Evolutionary conservation across 2,329 filamentous ascomycete genomes (phyloP), one percentile per base, ranked within the genome.

Genomic region (Alternaria brassicicola): DNA sequence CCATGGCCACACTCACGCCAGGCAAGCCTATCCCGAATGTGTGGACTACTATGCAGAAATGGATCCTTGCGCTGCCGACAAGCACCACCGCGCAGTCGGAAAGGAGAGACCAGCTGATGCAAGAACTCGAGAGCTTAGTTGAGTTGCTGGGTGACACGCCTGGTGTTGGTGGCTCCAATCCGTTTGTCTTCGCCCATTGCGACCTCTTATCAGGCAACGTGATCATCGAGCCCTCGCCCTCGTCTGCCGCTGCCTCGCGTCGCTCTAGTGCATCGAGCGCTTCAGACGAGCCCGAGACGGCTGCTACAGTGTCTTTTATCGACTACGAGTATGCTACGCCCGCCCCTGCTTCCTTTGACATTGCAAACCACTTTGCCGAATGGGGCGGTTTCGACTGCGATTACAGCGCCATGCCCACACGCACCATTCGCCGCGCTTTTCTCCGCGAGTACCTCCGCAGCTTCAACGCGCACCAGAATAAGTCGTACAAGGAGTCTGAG

Each of bases 361-460:
- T 99, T 68, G 90, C 94, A 49, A 99, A 99, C 80, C 95, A 99
- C 82, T 97, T 99, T 75, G 93, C 95, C 46, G 95, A 99, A 80
- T 99, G 95, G 94, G 93, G 90, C 59, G 95, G 95, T 56, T 97
- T 97, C 73, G 92, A 96, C 70, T 99, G 95, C 82, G 93, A 98
- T 78, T 93, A 91, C 80, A 86, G 81, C 70, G 89, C 89, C 66
- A 84, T 98, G 55, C 95, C 95, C 5, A 95, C 91, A 1, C 85
- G 85, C 62, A 82, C 87, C 19, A 88, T 94, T 69, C 89, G 95
- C 26, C 85, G 87, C 42, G 86, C 89, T 53, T 99, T 99, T 78
- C 85, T 98, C 59, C 82, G 84, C 63, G 89, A 94, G 73, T 99
- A 99, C 74, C 85, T 97, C 26, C 82, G 83, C 60, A 87, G 89